Base-by-base conservation (phyloP, 768 basidiomycete species). In the Pleurotus citrinopileatus region DNA sequence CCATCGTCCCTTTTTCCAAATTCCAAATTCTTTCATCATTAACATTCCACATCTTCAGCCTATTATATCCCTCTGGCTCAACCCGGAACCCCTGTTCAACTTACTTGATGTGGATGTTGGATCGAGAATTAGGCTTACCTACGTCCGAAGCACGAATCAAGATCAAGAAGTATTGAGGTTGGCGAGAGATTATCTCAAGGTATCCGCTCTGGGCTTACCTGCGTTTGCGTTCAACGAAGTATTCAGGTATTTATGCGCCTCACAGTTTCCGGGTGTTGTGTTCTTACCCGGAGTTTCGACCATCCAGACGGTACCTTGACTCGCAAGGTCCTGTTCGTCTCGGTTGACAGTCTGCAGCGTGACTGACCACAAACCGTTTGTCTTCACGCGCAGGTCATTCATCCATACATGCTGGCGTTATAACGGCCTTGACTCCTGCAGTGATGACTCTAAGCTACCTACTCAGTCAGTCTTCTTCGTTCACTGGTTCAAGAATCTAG, bases 191-290 rank as follows among this genome's bases (percentile, higher is more conserved):
- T 53, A 54, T 29, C 34, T 57, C 15, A 22, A 19, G 17, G 44
- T 57, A 3, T 22, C 56, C 8, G 56, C 56, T 1, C 34, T 53
- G 3, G 52, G 52, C 13, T 19, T 57, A 2, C 56, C 56, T 3
- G 56, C 56, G 9, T 57, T 36, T 29, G 50, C 28, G 13, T 42
- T 57, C 19, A 47, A 53, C 25, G 56, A 57, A 28, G 25, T 57
- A 12, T 45, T 44, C 27, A 53, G 46, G 51, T 57, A 26, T 12
- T 40, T 34, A 17, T 2, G 19, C 40, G 19, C 28, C 8, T 34
- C 20, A n/a, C 13, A 22, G 20, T 50, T 37, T 20, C 29, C 7
- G 7, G 17, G 32, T 34, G 23, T 20, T 12, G 17, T 10, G 45
- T 10, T 19, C 15, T 19, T 36, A 52, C 12, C 8, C 19, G 15